Percentiles rank a stretch among this genome's conserved stretches.
Conservation (phyloP, 192 early-diverging fungal species). For the Coemansia guatemalensis region DNA sequence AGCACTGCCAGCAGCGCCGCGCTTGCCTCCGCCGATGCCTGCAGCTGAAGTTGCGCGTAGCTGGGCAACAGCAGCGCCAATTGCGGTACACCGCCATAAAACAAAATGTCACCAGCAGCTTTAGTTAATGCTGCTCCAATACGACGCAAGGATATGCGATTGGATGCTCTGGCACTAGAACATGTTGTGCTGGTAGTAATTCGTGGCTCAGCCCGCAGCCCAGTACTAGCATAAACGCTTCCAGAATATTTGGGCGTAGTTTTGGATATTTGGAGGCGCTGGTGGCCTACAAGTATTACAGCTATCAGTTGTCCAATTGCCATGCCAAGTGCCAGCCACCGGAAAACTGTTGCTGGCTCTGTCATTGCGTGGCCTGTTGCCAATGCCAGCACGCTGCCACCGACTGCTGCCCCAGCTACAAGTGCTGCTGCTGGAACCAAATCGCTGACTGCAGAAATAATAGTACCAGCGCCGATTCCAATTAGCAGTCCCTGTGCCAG, state of each 20-base stretch:
- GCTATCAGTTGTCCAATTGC: slow-evolving; percentile 1
- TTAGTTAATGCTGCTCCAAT: not conserved
- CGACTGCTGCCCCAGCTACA: slow-evolving; percentile 13
- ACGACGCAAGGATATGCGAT: not conserved
- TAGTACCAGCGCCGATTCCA: slow-evolving; percentile 56
- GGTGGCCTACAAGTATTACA: not conserved
- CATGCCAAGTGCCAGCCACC: slow-evolving; percentile 22
- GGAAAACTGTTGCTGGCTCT: not conserved
- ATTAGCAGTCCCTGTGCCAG: slow-evolving; percentile 61
- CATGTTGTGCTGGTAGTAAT: not conserved
- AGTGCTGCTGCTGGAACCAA: not conserved
- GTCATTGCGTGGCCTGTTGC: slow-evolving; percentile 1
- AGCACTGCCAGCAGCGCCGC: slow-evolving; percentile 1
- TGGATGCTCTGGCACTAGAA: not conserved
- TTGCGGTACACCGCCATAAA: not conserved
- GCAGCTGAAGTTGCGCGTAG: slow-evolving; percentile 1
- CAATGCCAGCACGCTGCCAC: slow-evolving; percentile 22
- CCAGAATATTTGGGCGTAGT: not conserved
- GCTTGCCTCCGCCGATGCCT: not conserved
- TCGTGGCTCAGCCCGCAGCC: not conserved
- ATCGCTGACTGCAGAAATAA: slow-evolving; percentile 18
- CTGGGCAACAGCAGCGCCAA: not conserved
- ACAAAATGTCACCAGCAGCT: not conserved
- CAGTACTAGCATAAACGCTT: no score
- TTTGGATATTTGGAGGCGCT: not conserved